These are phyloP conservation scores for Nephelium lappaceum DNA, from an alignment of 345 rosid genomes.

Conservation along the genomic window DNA sequence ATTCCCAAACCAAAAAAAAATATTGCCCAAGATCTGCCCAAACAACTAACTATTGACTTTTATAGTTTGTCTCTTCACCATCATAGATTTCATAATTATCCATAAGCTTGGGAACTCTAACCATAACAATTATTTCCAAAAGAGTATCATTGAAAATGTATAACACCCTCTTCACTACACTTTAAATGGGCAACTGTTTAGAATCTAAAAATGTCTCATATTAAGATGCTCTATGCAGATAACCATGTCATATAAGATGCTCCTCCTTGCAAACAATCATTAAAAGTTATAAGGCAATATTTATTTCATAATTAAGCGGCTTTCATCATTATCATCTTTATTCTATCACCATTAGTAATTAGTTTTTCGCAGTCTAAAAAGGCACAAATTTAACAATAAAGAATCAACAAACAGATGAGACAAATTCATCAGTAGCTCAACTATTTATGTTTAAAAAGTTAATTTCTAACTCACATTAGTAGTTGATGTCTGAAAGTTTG, in stretches of 20 bases:
- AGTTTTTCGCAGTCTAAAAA: not conserved
- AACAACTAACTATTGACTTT: not conserved
- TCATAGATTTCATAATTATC: not conserved
- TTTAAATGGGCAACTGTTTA: not conserved
- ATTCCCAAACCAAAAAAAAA: not conserved
- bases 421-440: not conserved
- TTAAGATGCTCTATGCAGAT: not conserved
- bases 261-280: not conserved
- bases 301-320: not conserved
- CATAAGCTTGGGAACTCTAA: not conserved
- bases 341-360: not conserved
- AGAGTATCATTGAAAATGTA: not conserved
- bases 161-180: not conserved
- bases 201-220: not conserved
- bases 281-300: not conserved
- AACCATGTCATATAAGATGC: not conserved
- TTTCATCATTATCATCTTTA: not conserved
- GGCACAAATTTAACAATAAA: not conserved
- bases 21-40: not conserved
- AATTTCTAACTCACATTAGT: slow-evolving; percentile 67
- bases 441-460: slow-evolving; percentile 4
- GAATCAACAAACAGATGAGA: not conserved
- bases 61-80: not conserved
- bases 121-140: not conserved
- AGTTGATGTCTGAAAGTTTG: slow-evolving; percentile 93